Evolutionary conservation across 805 yeast genomes (phyloP).

Genomic region (Wickerhamiella alocasiicola): DNA sequence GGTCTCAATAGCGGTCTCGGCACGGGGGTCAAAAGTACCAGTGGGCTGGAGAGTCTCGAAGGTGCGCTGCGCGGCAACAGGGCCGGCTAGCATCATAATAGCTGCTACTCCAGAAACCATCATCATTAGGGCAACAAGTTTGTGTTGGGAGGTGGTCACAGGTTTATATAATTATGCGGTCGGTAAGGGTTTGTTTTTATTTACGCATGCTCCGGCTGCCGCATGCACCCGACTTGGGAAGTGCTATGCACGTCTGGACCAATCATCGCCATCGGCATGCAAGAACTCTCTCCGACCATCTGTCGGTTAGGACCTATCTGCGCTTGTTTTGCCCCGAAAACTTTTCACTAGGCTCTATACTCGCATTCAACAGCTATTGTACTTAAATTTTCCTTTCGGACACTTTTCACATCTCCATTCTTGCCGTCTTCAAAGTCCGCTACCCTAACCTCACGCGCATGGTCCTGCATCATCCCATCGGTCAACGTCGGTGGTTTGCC

Average conservation of each 20-base stretch:
- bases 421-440: too few species aligned
- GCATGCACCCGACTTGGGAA: conserved; percentile 11
- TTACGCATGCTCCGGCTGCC: conserved; percentile 13
- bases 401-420: too few species aligned
- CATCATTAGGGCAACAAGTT: conserved; percentile 9
- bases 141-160: conserved; percentile 1
- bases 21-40: conserved; percentile 23
- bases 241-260: conserved; percentile 6
- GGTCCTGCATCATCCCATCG: conserved; percentile 9
- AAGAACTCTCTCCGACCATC: conserved; percentile 8
- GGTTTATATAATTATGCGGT: conserved; percentile 12
- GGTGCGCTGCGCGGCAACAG: conserved; percentile 20
- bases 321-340: too few species aligned
- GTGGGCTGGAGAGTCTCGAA: conserved; percentile 23
- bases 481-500: conserved; percentile 11
- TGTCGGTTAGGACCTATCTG: too few species aligned
- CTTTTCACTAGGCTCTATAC: too few species aligned
- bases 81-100: conserved; percentile 18
- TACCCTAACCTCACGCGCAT: conserved; percentile 5
- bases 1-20: conserved; percentile 25
- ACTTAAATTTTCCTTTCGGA: too few species aligned
- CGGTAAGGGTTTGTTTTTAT: conserved; percentile 12
- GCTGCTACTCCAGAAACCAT: conserved; percentile 14
- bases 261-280: conserved; percentile 1
- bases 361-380: too few species aligned